Evolutionary conservation across 2,329 filamentous ascomycete genomes (phyloP), one percentile per base, ranked within the genome.

Genomic region (Penicillium freii): DNA sequence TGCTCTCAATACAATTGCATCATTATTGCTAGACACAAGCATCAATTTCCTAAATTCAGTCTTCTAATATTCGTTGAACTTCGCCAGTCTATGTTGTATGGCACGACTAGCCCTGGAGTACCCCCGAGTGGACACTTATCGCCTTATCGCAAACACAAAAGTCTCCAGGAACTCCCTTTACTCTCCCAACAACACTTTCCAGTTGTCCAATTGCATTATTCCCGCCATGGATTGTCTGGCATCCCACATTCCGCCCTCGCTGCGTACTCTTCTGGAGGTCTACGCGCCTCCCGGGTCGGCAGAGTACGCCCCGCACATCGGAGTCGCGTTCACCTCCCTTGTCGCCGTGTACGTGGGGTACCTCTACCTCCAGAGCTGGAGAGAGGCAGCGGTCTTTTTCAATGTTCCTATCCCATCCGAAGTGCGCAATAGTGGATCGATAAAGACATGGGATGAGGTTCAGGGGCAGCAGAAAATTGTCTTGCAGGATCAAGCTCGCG

Each of bases 401-500:
- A 73, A 72, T 48, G 71, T 77, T 1, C 72, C 74, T 4, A 51
- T 74, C 7, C 75, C 75, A 0, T 54, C 64, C 1, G 73, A 77
- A 45, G 59, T 77, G 34, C 68, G 68, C 27, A 57, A 69, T 1
- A 64, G 69, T 43, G 70, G 68, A 63, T 47, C 60, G 0, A 71
- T 70, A 1, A 69, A 65, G 54, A 66, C 69, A 13, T 77, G 75
- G 75, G 72, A 72, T 19, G 70, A 73, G 23, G 62, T 71, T 31
- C 59, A 68, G 29, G 72, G 67, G 10, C 60, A 69, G 45, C 69
- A 73, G 55, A 75, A 67, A 62, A 65, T 63, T 38, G 67, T 77
- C 21, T 54, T 76, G 49, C 69, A 75, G 52, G 70, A 68, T n/a
- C 75, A 77, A 59, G 64, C 69, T 54, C 66, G 68, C 23, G 75